These are phyloP conservation scores for Butyriboletus loyo DNA, from an alignment of 768 basidiomycete species.

Conservation along the genomic window DNA sequence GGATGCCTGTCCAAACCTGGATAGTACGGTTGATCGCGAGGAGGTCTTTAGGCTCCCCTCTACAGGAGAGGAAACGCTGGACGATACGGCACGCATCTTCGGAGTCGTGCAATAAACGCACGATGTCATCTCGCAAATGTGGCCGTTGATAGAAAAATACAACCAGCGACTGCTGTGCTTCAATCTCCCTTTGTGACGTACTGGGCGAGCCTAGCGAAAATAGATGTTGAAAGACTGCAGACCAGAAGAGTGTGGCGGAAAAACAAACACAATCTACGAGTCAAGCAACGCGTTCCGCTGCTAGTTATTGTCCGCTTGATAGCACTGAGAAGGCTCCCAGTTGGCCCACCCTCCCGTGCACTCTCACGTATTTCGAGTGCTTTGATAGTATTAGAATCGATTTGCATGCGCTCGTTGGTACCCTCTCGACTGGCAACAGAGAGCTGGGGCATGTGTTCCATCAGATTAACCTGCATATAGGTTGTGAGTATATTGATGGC, in stretches of 20 bases:
- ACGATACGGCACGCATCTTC: conserved; percentile 76
- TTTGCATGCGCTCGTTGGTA: conserved; percentile 67
- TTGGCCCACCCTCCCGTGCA: conserved; percentile 65
- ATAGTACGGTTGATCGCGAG: conserved; percentile 62
- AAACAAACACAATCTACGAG: conserved; percentile 72
- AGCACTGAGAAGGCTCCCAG: conserved; percentile 71
- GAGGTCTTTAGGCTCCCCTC: conserved; percentile 66
- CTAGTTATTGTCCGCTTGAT: conserved; percentile 76
- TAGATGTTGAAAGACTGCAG: conserved; percentile 13
- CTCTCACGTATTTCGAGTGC: conserved; percentile 83
- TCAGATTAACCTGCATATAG: conserved; percentile 63
- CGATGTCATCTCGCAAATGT: conserved; percentile 64
- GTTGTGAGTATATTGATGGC: conserved; percentile 63
- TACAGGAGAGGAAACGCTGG: conserved; percentile 70
- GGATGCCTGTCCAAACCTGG: conserved; percentile 53
- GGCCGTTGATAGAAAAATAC: conserved; percentile 61
- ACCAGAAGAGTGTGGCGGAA: neutral
- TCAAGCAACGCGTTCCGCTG: conserved; percentile 72
- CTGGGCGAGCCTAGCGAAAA: conserved; percentile 71
- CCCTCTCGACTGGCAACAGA: conserved; percentile 56
- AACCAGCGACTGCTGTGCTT: conserved; percentile 72
- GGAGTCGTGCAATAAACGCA: conserved; percentile 48
- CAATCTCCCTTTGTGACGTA: conserved; percentile 69
- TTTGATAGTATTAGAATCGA: conserved; percentile 85
- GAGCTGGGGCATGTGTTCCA: conserved; percentile 76